Base-by-base conservation (phyloP, 805 yeast species). In the Yarrowia osloensis region DNA sequence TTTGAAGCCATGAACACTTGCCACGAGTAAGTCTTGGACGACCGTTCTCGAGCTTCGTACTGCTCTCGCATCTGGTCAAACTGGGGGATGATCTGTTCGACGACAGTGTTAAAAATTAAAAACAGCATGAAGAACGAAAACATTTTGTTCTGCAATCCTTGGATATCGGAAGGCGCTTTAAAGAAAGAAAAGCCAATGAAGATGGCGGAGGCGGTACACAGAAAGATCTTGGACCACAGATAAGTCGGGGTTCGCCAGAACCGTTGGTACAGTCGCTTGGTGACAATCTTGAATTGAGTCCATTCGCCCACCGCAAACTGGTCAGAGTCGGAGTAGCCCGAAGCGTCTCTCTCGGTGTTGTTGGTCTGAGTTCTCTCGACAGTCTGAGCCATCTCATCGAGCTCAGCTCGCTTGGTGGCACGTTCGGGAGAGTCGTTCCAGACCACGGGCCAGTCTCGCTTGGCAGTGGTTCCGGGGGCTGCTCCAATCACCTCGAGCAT, bases 111-210 rank as follows among this genome's bases (percentile, higher is more conserved):
- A 72, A 86, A 81, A 54, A 83, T 79, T 70, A 85, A 81, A 40
- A 85, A 74, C 72, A 86, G 83, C 91, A 89, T 88, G 79, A 90
- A 90, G 54, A 88, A 74, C 2, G 92, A 81, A 71, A 88, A 85
- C 91, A 89, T 86, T 79, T 88, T 95, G 77, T 90, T 90, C 76
- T 91, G 97, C 72, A 90, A 75, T 74, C 91, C 88, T 76, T 86
- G 91, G 54, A 81, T 74, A 13, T 91, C 82, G 22, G 81, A 81
- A 66, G 81, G 80, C 33, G 91, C 89, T 68, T 86, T 87, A 77
- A 84, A 87, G 77, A 87, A 87, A 5, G 90, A 83, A 73, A 88
- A 86, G 69, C 91, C 91, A 71, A 86, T 86, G 78, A 87, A 86
- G 55, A 88, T 73, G 26, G 87, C 79, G 67, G 89, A 78, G n/a